Conservation (phyloP, 345 rosid genomes). For the Gossypium anomalum region DNA sequence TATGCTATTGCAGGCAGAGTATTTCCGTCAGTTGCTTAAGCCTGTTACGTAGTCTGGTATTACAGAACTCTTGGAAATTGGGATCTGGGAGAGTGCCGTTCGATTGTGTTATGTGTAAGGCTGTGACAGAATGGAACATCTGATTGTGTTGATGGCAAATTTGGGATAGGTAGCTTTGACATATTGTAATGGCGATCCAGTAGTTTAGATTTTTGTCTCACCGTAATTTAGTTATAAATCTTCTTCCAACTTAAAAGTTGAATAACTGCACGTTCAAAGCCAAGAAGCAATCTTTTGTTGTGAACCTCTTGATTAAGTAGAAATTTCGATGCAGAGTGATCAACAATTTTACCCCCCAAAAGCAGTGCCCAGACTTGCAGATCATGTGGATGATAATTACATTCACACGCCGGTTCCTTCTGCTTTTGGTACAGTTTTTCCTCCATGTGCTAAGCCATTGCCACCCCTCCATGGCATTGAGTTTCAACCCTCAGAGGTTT, state of each 20-base stretch:
- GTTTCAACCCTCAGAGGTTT: slow-evolving; percentile 61
- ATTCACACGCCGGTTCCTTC: slow-evolving; percentile 42
- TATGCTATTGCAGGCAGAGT: slow-evolving; percentile 69
- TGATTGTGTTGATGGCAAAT: slow-evolving; percentile 26
- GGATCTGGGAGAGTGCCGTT: slow-evolving; percentile 36
- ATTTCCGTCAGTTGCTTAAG: slow-evolving; percentile 94
- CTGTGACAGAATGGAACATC: slow-evolving; percentile 25
- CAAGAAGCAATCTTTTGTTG: slow-evolving; percentile 21
- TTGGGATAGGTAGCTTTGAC: slow-evolving; percentile 29
- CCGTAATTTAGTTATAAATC: slow-evolving; percentile 23
- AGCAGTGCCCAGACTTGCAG: slow-evolving; percentile 35
- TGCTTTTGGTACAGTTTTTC: slow-evolving; percentile 46
- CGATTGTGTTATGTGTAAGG: slow-evolving; percentile 36
- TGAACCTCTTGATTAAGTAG: slow-evolving; percentile 19
- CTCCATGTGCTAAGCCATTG: slow-evolving; percentile 49
- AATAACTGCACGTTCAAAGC: slow-evolving; percentile 26
- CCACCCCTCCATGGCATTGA: slow-evolving; percentile 54
- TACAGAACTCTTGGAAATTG: slow-evolving; percentile 20
- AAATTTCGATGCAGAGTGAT: slow-evolving; percentile 50
- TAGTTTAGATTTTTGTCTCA: slow-evolving; percentile 31
- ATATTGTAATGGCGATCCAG: slow-evolving; percentile 32
- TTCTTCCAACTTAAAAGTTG: slow-evolving; percentile 24
- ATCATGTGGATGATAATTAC: slow-evolving; percentile 39
- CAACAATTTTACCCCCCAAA: slow-evolving; percentile 26
- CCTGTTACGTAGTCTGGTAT: slow-evolving; percentile 85